These are phyloP conservation scores for Fraxinus pennsylvanica DNA, from an alignment of 257 asterid species.

Conservation along the genomic window DNA sequence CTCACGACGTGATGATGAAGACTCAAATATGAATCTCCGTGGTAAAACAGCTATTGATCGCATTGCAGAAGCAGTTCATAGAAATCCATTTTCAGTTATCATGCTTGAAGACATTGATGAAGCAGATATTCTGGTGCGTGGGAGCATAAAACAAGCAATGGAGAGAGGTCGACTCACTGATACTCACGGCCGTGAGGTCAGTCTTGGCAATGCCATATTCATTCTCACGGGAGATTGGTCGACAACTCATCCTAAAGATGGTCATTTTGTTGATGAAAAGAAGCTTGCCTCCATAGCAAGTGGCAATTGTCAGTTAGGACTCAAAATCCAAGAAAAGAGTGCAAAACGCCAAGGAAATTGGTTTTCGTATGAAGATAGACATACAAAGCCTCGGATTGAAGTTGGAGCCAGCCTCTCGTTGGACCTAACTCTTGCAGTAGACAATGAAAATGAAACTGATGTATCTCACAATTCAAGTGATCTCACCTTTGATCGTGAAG, in stretches of 20 bases:
- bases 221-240: slow-evolving; percentile 89
- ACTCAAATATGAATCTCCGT: slow-evolving; percentile 44
- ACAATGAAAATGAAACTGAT: slow-evolving; percentile 50
- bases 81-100: slow-evolving; percentile 74
- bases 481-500: slow-evolving; percentile 70
- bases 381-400: slow-evolving; percentile 46
- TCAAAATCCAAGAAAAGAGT: slow-evolving; percentile 53
- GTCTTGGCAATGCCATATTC: slow-evolving; percentile 78
- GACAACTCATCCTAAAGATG: slow-evolving; percentile 34
- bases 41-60: slow-evolving; percentile 83
- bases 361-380: slow-evolving; percentile 47
- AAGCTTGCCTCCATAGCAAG: slow-evolving; percentile 44
- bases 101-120: slow-evolving; percentile 84
- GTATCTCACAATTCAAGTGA: slow-evolving; percentile 83
- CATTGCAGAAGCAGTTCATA: slow-evolving; percentile 71
- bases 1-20: slow-evolving; percentile 50
- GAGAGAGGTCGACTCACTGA: slow-evolving; percentile 75
- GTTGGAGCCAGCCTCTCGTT: slow-evolving; percentile 46
- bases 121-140: slow-evolving; percentile 62
- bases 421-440: slow-evolving; percentile 65
- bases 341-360: slow-evolving; percentile 55
- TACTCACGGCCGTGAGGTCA: slow-evolving; percentile 88
- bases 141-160: slow-evolving; percentile 61
- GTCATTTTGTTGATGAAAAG: slow-evolving; percentile 44
- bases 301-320: slow-evolving; percentile 62